Conservation (phyloP, 2,329 filamentous ascomycete genomes). For the Cordyceps fumosorosea region DNA sequence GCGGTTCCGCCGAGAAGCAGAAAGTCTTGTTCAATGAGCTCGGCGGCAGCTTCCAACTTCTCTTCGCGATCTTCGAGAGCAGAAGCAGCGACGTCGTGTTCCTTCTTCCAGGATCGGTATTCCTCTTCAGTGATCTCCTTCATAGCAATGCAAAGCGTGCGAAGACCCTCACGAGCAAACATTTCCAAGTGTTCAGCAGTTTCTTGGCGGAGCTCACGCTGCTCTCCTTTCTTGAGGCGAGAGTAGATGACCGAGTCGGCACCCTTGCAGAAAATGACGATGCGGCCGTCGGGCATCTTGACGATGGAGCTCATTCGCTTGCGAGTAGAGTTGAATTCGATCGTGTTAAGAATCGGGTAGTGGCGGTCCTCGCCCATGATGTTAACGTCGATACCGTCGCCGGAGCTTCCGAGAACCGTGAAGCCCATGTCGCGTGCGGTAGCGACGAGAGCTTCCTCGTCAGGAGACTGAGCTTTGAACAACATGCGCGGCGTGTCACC, state of each 20-base stretch:
- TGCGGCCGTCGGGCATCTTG: conserved; percentile 83
- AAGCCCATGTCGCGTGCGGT: conserved; percentile 95
- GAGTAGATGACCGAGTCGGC: conserved; percentile 97
- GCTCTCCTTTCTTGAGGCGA: conserved; percentile 76
- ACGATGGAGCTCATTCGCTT: conserved; percentile 98
- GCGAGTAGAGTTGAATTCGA: conserved; percentile 94
- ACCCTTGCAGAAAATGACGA: conserved; percentile 93
- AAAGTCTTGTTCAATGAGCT: conserved; percentile 84
- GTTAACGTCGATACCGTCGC: conserved; percentile 78
- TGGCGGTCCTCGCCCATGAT: conserved; percentile 78
- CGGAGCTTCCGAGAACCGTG: conserved; percentile 74
- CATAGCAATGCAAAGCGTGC: conserved; percentile 90
- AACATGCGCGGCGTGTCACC: conserved; percentile 87
- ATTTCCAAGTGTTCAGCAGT: conserved; percentile 95
- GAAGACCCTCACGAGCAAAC: conserved; percentile 90
- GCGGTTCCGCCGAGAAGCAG: conserved; percentile 87
- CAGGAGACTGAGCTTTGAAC: conserved; percentile 95
- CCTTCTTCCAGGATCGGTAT: conserved; percentile 76
- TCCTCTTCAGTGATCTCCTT: conserved; percentile 73
- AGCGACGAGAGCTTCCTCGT: conserved; percentile 88
- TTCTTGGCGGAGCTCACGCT: conserved; percentile 70
- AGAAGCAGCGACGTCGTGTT: conserved; percentile 81
- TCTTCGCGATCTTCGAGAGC: conserved; percentile 83
- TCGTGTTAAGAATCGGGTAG: conserved; percentile 84
- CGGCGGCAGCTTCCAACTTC: conserved; percentile 83